Evolutionary conservation across 2,329 filamentous ascomycete genomes (phyloP).

Genomic region (Pyrenochaeta sp.): DNA sequence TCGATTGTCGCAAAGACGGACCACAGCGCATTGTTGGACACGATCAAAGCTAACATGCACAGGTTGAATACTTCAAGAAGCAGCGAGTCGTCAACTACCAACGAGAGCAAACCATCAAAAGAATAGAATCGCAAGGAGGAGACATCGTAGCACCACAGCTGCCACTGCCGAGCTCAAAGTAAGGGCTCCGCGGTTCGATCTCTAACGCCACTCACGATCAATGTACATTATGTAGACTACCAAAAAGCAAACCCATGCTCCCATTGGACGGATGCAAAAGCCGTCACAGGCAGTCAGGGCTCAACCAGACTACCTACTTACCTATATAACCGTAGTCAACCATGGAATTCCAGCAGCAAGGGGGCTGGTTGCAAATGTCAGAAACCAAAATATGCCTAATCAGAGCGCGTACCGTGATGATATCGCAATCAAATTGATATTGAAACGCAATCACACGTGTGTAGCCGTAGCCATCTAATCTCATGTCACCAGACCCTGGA

Average conservation of each 20-base stretch:
- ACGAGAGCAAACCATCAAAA: constrained; percentile 71
- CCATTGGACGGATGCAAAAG: constrained; percentile 2
- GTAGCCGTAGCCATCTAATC: constrained; percentile 5
- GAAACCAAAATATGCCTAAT: too few species aligned
- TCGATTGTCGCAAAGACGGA: too few species aligned
- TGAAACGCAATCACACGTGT: not conserved
- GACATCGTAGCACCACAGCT: constrained; percentile 45
- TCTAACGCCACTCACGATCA: constrained; percentile 14
- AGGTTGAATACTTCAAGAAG: constrained; percentile 99
- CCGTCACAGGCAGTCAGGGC: too few species aligned
- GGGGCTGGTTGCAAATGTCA: too few species aligned
- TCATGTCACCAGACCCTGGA: constrained; percentile 9
- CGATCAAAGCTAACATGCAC: constrained; percentile 17
- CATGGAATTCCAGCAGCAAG: not conserved
- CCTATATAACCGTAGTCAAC: too few species aligned
- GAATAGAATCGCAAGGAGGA: constrained; percentile 53
- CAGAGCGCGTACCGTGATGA: too few species aligned
- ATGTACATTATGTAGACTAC: constrained; percentile 16
- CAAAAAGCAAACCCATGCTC: constrained; percentile 6
- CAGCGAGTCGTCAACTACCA: constrained; percentile 91
- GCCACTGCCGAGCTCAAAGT: constrained; percentile 34
- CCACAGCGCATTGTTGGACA: too few species aligned
- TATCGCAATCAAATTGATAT: not conserved
- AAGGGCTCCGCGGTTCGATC: constrained; percentile 2
- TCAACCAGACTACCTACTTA: too few species aligned